phyloP scores from a whole-genome alignment of 2,329 filamentous ascomycete species.

The Arthrobotrys sphaeroides region DNA sequence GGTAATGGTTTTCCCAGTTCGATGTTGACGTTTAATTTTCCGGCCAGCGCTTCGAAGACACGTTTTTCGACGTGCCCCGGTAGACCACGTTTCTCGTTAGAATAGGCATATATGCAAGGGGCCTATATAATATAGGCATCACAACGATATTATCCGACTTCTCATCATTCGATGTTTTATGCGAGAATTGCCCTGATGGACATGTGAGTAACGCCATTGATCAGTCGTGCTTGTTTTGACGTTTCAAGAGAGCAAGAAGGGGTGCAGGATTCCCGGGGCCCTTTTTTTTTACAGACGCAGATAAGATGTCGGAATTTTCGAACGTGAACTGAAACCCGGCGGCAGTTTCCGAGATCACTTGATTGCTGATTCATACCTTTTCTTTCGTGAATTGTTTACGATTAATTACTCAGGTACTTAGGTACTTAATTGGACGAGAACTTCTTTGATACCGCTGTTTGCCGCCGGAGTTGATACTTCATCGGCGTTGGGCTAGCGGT shows the following conservation, averaged over 20 bases:
- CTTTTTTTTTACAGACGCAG: too few relatives aligned
- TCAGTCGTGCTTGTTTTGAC: background rate
- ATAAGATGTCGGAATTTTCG: background rate
- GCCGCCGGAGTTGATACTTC: conserved; percentile 4
- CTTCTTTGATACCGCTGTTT: background rate
- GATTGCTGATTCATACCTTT: conserved; percentile 3
- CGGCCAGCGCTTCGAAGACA: too few relatives aligned
- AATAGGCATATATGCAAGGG: background rate
- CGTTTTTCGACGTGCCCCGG: too few relatives aligned
- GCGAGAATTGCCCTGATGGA: background rate
- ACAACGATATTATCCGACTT: too few relatives aligned
- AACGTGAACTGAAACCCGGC: conserved; percentile 7
- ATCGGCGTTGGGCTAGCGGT: background rate
- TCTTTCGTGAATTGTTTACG: background rate
- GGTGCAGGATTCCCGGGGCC: background rate
- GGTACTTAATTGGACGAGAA: background rate
- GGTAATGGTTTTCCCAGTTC: too few relatives aligned
- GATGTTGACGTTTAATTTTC: too few relatives aligned
- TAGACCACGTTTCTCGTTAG: background rate
- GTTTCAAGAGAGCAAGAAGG: background rate
- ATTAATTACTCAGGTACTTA: too few relatives aligned
- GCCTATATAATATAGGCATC: too few relatives aligned
- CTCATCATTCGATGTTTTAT: too few relatives aligned
- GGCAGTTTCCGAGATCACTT: conserved; percentile 15
- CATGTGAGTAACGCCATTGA: background rate